Percentiles rank a stretch among this genome's conserved stretches.
phyloP scores from a whole-genome alignment of 2,329 filamentous ascomycete genomes.

The Aspergillus ruber region DNA sequence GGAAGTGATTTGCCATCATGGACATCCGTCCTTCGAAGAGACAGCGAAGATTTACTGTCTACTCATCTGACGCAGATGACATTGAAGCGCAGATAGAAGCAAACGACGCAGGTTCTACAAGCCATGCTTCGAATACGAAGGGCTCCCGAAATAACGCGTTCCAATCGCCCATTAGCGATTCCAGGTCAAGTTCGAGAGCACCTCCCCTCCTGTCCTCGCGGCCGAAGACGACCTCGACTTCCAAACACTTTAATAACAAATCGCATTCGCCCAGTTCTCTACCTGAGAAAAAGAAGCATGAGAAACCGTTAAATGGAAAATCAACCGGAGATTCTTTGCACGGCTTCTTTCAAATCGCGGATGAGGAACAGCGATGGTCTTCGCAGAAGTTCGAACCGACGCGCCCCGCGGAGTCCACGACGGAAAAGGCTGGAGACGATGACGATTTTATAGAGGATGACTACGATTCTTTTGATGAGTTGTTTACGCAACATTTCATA shows the following conservation, averaged over 20 bases:
- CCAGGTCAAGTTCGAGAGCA: conserved; percentile 1
- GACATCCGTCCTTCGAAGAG: conserved; percentile 30
- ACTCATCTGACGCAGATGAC: conserved; percentile 25
- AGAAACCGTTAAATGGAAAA: conserved; percentile 10
- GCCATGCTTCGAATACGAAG: neutral
- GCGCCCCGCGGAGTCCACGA: conserved; percentile 5
- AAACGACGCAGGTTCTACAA: neutral
- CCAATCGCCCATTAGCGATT: neutral
- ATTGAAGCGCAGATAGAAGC: conserved; percentile 6
- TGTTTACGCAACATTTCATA: conserved; percentile 28
- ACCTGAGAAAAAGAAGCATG: conserved; percentile 25
- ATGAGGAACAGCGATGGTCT: conserved; percentile 35
- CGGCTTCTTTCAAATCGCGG: conserved; percentile 36
- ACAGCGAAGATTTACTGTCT: conserved; percentile 26
- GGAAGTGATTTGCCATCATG: conserved; percentile 20
- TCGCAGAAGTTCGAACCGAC: conserved; percentile 19
- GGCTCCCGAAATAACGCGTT: neutral
- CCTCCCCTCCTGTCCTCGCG: conserved; percentile 9
- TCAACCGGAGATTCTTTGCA: conserved; percentile 27
- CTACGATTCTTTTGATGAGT: conserved; percentile 33
- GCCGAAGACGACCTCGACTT: conserved; percentile 7
- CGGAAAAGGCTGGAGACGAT: conserved; percentile 17
- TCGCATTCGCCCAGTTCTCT: conserved; percentile 22
- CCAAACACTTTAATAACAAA: conserved; percentile 6
- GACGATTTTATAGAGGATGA: conserved; percentile 37